Base-by-base conservation (phyloP, 257 asterid species). In the Capsicum rhomboideum region DNA sequence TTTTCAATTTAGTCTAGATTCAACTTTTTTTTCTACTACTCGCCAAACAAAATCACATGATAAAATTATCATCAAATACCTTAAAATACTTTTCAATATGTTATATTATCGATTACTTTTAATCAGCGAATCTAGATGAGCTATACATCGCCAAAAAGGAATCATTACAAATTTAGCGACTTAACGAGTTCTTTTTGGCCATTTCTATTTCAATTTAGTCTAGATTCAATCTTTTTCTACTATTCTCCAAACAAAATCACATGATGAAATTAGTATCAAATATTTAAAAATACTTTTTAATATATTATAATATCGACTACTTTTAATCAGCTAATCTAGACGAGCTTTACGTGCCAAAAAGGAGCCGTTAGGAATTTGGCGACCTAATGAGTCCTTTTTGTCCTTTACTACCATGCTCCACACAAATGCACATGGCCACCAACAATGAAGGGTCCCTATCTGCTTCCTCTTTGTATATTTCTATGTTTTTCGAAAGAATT, bases 371-470 rank as follows among this genome's bases (percentile, higher is more conserved):
- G 69, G 1, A 63, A 63, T 26, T 63, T 63, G 40, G 1, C 0
- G 9, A 63, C 20, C 12, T 61, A 5, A 6, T 63, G 20, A 63
- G 23, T 56, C 10, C 14, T 26, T 63, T 63, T 26, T 64, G 72
- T 64, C 72, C 49, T 16, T 31, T 67, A 16, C 23, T 34, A 34
- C 6, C 40, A 34, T 34, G 40, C 59, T 10, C 78, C 58, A 8
- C 75, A 82, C 84, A 34, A 37, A 34, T 29, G 84, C 84, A 82
- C 84, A 82, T 82, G 84, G 84, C 67, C 79, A 66, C 79, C 42
- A 9, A 18, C 34, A 82, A 68, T 61, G 4, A 16, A 11, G 34
- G 34, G 84, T 49, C 66, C 84, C 66, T 31, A 80, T 40, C 2
- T 37, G 72, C n/a, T 44, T 59, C 54, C 71, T 59, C 50, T 80